Conservation (phyloP, 345 rosid species). For the Leavenworthia alabamica region DNA sequence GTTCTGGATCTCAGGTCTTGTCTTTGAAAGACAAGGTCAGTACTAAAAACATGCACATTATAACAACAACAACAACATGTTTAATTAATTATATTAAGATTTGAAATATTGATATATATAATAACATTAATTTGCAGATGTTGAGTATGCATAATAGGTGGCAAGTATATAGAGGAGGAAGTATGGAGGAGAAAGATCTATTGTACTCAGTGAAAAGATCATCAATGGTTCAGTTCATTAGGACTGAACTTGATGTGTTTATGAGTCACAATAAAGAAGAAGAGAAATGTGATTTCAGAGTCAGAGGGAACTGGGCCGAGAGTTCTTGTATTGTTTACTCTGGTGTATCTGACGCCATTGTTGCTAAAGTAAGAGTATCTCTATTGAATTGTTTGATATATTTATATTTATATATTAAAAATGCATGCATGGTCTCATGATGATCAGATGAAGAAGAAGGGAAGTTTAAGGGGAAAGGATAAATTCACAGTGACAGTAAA, state of each 20-base stretch:
- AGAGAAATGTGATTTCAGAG: conserved; percentile 39
- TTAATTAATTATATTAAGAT: no score
- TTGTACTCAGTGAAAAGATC: conserved; percentile 45
- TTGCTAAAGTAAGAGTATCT: conserved; percentile 49
- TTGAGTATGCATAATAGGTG: conserved; percentile 41
- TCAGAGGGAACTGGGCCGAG: conserved; percentile 39
- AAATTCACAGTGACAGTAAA: conserved; percentile 37
- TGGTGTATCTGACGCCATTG: conserved; percentile 40
- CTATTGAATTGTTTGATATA: no score
- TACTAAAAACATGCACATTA: no score
- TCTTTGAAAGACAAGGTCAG: conserved; percentile 32
- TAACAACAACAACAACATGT: neutral
- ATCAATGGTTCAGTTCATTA: conserved; percentile 33
- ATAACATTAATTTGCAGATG: conserved; percentile 24
- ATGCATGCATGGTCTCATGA: no score
- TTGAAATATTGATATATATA: no score
- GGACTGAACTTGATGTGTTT: conserved; percentile 46
- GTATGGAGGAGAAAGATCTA: conserved; percentile 39
- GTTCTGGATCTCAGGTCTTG: conserved; percentile 27
- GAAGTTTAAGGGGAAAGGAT: conserved; percentile 34
- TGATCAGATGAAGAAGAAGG: conserved; percentile 35
- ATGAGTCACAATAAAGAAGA: conserved; percentile 38
- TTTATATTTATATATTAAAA: no score
- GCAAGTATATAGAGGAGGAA: conserved; percentile 55
- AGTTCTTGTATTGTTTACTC: conserved; percentile 40